Percentiles rank a stretch among this genome's conserved stretches.
phyloP scores from a whole-genome alignment of 495 filamentous ascomycete species.

The Aspergillus asperescens region DNA sequence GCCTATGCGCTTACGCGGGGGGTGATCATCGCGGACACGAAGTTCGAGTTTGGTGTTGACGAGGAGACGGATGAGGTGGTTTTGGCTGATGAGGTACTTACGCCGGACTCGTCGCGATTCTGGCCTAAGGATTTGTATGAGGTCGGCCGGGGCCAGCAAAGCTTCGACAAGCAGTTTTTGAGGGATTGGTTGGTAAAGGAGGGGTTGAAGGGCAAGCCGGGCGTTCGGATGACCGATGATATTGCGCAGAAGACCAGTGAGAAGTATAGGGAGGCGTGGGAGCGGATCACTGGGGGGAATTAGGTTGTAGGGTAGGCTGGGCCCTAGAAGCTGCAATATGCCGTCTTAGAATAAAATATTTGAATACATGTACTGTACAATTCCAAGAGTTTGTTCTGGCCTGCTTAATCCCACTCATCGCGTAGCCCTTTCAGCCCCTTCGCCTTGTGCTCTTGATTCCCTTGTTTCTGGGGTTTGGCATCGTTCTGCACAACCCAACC shows the following conservation, averaged over 20 bases:
- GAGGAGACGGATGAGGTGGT: conserved; percentile 69
- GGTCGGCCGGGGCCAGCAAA: conserved; percentile 67
- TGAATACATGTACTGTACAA: conserved; percentile 21
- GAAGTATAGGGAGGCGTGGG: conserved; percentile 66
- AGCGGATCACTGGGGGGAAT: conserved; percentile 58
- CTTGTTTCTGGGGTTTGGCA: conserved; percentile 4
- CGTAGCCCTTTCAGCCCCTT: conserved; percentile 38
- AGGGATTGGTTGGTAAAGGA: conserved; percentile 75
- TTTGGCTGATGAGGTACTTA: conserved; percentile 88
- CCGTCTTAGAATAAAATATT: conserved; percentile 1
- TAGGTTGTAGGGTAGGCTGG: conserved; percentile 11
- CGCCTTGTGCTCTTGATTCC: conserved; percentile 16
- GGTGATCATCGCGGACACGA: conserved; percentile 88
- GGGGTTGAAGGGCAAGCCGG: conserved; percentile 65
- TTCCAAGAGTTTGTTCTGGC: conserved; percentile 1
- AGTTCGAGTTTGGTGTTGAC: conserved; percentile 80
- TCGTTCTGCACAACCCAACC: conserved; percentile 19
- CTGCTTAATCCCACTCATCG: conserved; percentile 34
- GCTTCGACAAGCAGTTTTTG: conserved; percentile 89
- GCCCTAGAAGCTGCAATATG: not conserved
- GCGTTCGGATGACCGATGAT: conserved; percentile 61
- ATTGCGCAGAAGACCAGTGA: conserved; percentile 56
- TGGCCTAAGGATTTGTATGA: conserved; percentile 74
- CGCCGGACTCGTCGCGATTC: conserved; percentile 81
- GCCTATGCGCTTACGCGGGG: conserved; percentile 71